Percentiles rank a stretch among this genome's conserved stretches.
Conservation (phyloP, 352 stramenopile species). For the Pseudoperonospora humuli region DNA sequence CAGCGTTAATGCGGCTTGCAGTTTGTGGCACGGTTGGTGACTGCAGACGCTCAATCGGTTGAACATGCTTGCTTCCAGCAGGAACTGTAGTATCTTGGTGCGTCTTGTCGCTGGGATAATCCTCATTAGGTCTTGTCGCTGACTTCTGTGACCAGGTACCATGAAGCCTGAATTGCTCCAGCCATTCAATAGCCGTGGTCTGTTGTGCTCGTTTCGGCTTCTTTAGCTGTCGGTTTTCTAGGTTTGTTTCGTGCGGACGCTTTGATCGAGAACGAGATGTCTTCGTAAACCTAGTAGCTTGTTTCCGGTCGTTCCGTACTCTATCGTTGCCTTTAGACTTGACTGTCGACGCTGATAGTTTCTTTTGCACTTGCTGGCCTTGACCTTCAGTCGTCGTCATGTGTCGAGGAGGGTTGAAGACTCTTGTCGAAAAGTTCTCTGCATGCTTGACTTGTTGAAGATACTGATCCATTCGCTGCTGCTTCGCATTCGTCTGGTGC, state of each 20-base stretch:
- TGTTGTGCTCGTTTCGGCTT: conserved; percentile 10
- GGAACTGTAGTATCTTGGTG: neutral
- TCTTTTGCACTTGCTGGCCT: neutral
- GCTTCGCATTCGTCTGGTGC: conserved; percentile 37
- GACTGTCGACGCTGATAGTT: neutral
- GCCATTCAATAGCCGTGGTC: neutral
- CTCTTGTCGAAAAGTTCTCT: neutral
- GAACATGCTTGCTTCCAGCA: neutral
- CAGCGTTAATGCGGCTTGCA: neutral
- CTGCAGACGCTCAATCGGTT: neutral
- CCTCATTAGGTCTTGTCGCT: neutral
- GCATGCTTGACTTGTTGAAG: conserved; percentile 22
- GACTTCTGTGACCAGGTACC: conserved; percentile 3
- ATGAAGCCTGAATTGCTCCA: conserved; percentile 17
- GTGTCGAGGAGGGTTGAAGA: neutral
- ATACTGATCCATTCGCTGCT: conserved; percentile 36
- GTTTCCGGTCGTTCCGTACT: neutral
- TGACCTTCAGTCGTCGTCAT: neutral
- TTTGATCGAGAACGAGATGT: conserved; percentile 1
- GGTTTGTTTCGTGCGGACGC: conserved; percentile 4
- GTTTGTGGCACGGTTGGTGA: neutral
- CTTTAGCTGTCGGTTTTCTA: conserved; percentile 1
- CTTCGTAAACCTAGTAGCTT: neutral
- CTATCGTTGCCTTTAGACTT: neutral
- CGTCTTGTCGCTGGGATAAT: neutral